phyloP scores from a whole-genome alignment of 306 rosid genomes.

The Trifolium pratense region DNA sequence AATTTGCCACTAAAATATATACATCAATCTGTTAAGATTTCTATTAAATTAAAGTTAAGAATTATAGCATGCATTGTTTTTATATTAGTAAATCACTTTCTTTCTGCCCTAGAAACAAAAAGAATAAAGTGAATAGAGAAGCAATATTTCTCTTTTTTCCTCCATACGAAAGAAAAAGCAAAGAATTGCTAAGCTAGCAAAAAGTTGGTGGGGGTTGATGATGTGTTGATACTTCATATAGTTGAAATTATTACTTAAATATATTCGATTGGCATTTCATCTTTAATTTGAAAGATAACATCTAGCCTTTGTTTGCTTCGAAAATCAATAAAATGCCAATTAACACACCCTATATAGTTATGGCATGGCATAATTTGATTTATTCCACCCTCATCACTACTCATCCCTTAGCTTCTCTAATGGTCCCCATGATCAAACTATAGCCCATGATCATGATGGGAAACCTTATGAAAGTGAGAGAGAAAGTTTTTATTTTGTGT shows the following conservation, averaged over 20 bases:
- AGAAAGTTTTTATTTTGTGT: background rate
- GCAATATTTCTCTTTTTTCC: constrained; percentile 37
- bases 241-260: constrained; percentile 44
- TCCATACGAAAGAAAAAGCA: constrained; percentile 37
- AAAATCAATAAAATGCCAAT: constrained; percentile 58
- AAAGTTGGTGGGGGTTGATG: constrained; percentile 34
- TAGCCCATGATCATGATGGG: background rate
- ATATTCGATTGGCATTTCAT: constrained; percentile 61
- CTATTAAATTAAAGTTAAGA: background rate
- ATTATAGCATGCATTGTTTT: background rate
- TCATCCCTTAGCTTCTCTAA: constrained; percentile 15
- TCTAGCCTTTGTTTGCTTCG: constrained; percentile 53
- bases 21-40: background rate
- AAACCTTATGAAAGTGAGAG: constrained; percentile 5
- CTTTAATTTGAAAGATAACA: constrained; percentile 57
- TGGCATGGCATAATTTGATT: constrained; percentile 35
- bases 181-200: constrained; percentile 24
- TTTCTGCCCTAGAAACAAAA: constrained; percentile 21
- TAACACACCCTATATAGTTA: constrained; percentile 28
- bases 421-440: constrained; percentile 55
- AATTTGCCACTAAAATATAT: background rate
- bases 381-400: constrained; percentile 50
- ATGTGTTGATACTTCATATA: background rate
- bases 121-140: constrained; percentile 41
- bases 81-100: background rate